Percentiles rank a stretch among this genome's conserved stretches.
These are phyloP conservation scores for Cyberlindnera euphorbiae DNA, from an alignment of 805 yeast genomes.

Conservation along the genomic window DNA sequence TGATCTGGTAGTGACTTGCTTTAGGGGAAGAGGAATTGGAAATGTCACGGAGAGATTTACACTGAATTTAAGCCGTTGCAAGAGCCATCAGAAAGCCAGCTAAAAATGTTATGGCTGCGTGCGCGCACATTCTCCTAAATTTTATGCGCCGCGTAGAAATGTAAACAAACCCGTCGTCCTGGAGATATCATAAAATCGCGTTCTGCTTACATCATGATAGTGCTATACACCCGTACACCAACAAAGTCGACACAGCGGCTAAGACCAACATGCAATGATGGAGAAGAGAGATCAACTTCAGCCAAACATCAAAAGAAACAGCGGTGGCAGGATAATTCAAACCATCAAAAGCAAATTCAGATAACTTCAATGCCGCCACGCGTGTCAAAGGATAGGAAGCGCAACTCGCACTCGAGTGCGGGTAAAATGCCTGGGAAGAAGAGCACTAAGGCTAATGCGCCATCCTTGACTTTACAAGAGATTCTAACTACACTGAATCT, in stretches of 20 bases:
- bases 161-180: constrained; percentile 5
- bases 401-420: constrained; percentile 7
- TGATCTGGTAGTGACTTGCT: not conserved
- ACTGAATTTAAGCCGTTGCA: no score
- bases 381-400: constrained; percentile 15
- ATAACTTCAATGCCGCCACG: constrained; percentile 12
- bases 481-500: constrained; percentile 49
- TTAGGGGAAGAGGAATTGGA: no score
- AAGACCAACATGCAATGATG: not conserved
- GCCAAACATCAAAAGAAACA: no score
- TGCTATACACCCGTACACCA: constrained; percentile 8
- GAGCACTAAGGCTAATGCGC: constrained; percentile 29
- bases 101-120: not conserved
- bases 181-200: no score
- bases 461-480: constrained; percentile 41
- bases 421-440: constrained; percentile 26
- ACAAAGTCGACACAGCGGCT: not conserved
- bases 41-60: no score
- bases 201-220: no score
- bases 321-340: no score
- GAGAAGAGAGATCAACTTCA: no score
- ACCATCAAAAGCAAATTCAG: no score
- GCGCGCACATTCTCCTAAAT: not conserved
- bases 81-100: no score
- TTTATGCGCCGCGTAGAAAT: constrained; percentile 1